Conservation (phyloP, 2,329 filamentous ascomycete species). For the Cadophora luteo-olivacea region DNA sequence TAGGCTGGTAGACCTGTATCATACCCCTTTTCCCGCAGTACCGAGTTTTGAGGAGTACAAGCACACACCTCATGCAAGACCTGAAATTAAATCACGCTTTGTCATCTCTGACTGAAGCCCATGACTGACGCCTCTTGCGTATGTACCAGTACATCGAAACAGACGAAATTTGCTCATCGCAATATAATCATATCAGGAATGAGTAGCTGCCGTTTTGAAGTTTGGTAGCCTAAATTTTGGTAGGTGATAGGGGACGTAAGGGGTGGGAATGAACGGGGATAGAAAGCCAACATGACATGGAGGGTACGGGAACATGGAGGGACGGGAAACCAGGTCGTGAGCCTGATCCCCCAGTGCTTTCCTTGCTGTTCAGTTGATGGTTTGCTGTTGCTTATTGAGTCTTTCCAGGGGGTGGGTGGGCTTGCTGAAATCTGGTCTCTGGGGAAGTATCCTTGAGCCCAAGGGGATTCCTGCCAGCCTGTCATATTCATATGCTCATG, state of each 20-base stretch:
- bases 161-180: not conserved
- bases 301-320: not conserved
- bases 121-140: not conserved
- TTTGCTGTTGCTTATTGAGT: not conserved
- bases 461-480: constrained; percentile 5
- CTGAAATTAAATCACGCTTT: constrained; percentile 5
- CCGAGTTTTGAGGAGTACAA: not conserved
- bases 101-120: not conserved
- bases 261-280: no score
- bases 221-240: not conserved
- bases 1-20: not conserved
- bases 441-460: constrained; percentile 6
- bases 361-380: not conserved
- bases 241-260: not conserved
- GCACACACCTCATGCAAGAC: constrained; percentile 9
- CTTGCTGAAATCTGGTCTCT: not conserved
- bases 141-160: not conserved
- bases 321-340: not conserved
- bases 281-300: not conserved
- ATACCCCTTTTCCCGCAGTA: not conserved
- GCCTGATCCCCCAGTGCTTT: not conserved
- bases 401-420: not conserved
- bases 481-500: not conserved
- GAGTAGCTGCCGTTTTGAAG: not conserved
- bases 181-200: not conserved